Base-by-base conservation (phyloP, 331 rosid genomes). In the Quercus lobata region DNA sequence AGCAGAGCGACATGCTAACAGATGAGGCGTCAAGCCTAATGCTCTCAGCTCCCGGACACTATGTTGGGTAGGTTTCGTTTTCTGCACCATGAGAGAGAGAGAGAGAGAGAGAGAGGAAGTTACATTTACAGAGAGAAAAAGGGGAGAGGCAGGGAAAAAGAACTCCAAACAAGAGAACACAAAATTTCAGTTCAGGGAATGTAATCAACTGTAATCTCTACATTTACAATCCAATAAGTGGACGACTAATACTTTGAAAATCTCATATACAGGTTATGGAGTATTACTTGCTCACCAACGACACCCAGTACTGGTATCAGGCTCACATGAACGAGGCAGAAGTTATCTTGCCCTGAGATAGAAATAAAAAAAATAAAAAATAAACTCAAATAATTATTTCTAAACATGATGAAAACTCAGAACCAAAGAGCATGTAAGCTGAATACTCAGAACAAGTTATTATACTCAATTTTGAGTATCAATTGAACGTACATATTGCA, bases 301-400 rank as follows among this genome's bases (percentile, higher is more conserved):
- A 93, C 97, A 78, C 99, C 91, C 87, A 93, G 72, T 73, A 96
- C 98, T 19, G 98, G 99, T 78, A 96, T 91, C 81, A 96, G 80
- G 97, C 99, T 96, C 87, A 96, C 99, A 80, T 96, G 99, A 86
- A 96, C 80, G 78, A 96, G 99, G 79, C 99, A 96, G 85, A 96
- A 96, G 87, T 93, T 93, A 80, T 92, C 87, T 75, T 86, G 90
- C 71, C 99, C 99, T 93, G 96, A 72, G 62, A 75, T 87, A 78
- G 34, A 81, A 81, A 80, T 58, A 69, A 69, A 78, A 78, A 78
- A 72, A 84, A 68, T 77, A 22, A 76, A 71, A 41, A 41, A 41
- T 41, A 41, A 29, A 80, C 70, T 49, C 1, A 2, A 14, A 56
- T 24, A 53, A 32, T 17, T n/a, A 72, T 21, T 54, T 57, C 19